Evolutionary conservation across 441 rosid genomes (phyloP), one percentile per base, ranked within the genome.

Genomic region (Sinapis alba): DNA sequence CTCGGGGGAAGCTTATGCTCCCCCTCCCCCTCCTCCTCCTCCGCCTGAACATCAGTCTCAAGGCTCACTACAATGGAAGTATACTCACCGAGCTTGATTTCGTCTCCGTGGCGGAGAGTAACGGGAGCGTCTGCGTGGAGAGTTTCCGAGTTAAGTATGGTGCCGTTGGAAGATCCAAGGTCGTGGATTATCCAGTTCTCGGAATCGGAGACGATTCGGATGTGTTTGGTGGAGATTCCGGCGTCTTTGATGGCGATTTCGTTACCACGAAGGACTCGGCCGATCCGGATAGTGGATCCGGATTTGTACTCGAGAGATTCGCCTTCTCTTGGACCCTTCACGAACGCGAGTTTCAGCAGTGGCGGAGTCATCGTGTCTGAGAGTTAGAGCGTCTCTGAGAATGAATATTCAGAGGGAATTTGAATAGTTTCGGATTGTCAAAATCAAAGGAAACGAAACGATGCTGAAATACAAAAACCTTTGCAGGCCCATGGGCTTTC

Each of bases 121-220:
- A 76, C 50, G 10, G 86, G 79, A 0, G 69, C 66, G 32, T 82
- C 75, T 13, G 85, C 82, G 5, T 83, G 59, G 65, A 88, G 36
- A 21, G 28, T 4, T 12, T 68, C 65, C 53, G 89, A 79, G 71
- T 93, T 89, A 54, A 93, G 45, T 45, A 69, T 13, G 5, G 97
- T 91, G 19, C 98, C 98, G 64, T 91, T 93, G 54, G 97, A 93
- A 69, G 97, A 93, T n/a, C 83, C 91, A 11, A 89, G 86, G 69
- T 93, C 97, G 32, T 68, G 83, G 76, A 91, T 67, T 38, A 76
- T 47, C 96, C 98, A 93, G 51, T 85, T 84, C 2, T 84, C 84
- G 0, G 89, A 87, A 34, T 65, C 81, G 30, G 80, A 77, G 10
- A 38, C 82, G 79, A 93, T 86, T 0, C 75, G 15, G 32, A 90